These are phyloP conservation scores for Ceratobasidium sp. DNA, from an alignment of 1,284 basidiomycete species.

Conservation along the genomic window DNA sequence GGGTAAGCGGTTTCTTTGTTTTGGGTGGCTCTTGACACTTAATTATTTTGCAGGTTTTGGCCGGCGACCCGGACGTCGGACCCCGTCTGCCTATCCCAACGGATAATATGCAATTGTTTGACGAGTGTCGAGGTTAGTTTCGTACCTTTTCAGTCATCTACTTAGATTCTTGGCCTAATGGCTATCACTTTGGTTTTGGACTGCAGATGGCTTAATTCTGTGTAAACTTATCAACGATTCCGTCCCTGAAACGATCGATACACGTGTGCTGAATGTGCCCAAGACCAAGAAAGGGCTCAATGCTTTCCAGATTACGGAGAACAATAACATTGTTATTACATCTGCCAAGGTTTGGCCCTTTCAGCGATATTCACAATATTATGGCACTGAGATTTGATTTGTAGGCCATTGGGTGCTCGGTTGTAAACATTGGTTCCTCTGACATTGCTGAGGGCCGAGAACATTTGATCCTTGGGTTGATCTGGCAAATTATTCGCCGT, in stretches of 20 bases:
- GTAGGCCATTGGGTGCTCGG: slow-evolving; percentile 93
- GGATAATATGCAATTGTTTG: slow-evolving; percentile 99
- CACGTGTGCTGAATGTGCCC: slow-evolving; percentile 95
- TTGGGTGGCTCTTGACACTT: slow-evolving; percentile 7
- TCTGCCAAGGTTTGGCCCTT: slow-evolving; percentile 77
- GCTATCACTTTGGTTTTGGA: too few relatives aligned
- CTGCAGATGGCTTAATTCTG: slow-evolving; percentile 95
- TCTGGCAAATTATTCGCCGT: slow-evolving; percentile 98
- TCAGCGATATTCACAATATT: not conserved
- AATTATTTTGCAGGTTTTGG: slow-evolving; percentile 77
- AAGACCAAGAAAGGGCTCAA: slow-evolving; percentile 83
- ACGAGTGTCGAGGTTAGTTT: slow-evolving; percentile 81
- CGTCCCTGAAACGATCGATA: slow-evolving; percentile 98
- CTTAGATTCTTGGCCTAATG: slow-evolving; percentile 14
- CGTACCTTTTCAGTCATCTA: not conserved
- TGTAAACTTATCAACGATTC: slow-evolving; percentile 99
- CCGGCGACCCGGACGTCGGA: slow-evolving; percentile 89
- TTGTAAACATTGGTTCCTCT: slow-evolving; percentile 96
- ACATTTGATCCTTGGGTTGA: slow-evolving; percentile 97
- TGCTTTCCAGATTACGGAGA: slow-evolving; percentile 99
- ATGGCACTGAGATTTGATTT: not conserved
- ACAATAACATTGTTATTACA: slow-evolving; percentile 99
- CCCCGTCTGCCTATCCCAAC: slow-evolving; percentile 92
- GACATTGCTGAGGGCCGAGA: slow-evolving; percentile 96
- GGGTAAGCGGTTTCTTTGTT: slow-evolving; percentile 65